These are phyloP conservation scores for Pseudodiploospora longispora DNA, from an alignment of 2,329 filamentous ascomycete genomes.

Conservation along the genomic window DNA sequence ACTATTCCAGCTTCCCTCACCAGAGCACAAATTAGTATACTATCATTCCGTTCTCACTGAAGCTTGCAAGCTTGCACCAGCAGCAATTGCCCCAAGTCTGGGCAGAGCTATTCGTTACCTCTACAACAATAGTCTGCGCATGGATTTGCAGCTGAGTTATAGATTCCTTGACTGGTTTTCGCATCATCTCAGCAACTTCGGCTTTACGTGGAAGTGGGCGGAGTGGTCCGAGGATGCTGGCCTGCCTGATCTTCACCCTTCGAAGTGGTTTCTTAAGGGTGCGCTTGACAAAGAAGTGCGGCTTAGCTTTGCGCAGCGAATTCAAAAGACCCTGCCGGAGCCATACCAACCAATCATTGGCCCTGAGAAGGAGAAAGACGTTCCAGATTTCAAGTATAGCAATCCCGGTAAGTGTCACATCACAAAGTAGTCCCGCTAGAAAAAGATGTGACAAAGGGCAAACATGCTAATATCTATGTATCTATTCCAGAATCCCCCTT, in stretches of 20 bases:
- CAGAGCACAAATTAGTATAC: slow-evolving; percentile 92
- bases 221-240: slow-evolving; percentile 89
- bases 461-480: slow-evolving; percentile 1
- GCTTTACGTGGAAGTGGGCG: slow-evolving; percentile 98
- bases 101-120: slow-evolving; percentile 88
- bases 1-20: slow-evolving; percentile 74
- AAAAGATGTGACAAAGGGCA: neutral
- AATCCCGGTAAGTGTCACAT: slow-evolving; percentile 52
- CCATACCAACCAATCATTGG: slow-evolving; percentile 75
- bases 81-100: slow-evolving; percentile 89
- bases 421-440: no score
- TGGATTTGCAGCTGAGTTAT: slow-evolving; percentile 81
- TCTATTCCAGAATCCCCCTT: slow-evolving; percentile 63
- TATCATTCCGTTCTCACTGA: slow-evolving; percentile 95
- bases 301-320: slow-evolving; percentile 89
- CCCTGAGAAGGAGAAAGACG: slow-evolving; percentile 85
- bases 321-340: slow-evolving; percentile 84
- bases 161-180: slow-evolving; percentile 97
- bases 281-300: slow-evolving; percentile 95
- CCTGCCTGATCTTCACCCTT: slow-evolving; percentile 69
- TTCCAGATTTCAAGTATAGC: slow-evolving; percentile 89
- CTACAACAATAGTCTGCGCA: slow-evolving; percentile 70
- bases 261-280: slow-evolving; percentile 87
- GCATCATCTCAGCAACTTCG: slow-evolving; percentile 96
- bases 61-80: slow-evolving; percentile 89